Base-by-base conservation (phyloP, 139 green algal genomes). In the Cymbomonas tetramitiformis region DNA sequence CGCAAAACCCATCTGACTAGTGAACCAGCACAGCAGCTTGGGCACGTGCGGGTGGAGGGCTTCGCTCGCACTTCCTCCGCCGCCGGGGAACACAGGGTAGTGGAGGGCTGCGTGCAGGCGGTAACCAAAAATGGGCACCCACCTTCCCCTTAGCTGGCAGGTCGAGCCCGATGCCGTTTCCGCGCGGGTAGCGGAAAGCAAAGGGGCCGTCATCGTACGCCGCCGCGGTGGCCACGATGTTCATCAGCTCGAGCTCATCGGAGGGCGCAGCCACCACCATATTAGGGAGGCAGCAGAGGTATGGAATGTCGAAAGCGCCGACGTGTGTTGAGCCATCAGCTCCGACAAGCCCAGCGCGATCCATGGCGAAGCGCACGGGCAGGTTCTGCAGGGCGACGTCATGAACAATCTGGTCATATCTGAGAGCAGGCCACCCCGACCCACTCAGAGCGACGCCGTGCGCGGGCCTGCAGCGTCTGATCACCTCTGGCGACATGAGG, bases 291-390 rank as follows among this genome's bases (percentile, higher is more conserved):
- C 74, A 88, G n/a, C 78, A 86, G 83, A 96, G 91, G 83, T 85
- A 97, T 21, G 89, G 82, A 19, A 94, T 64, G 65, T 97, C 88
- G 73, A 93, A 94, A 12, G 83, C 79, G 31, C 89, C 89, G 57
- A 75, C 84, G 64, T 99, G 92, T 2, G 92, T 99, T 15, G 92
- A 75, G 38, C 92, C 92, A 58, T 99, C 92, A 4, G 91, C 92
- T 23, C 92, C 92, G 21, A 99, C 92, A 32, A 98, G 64, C 30
- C 92, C 92, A 1, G 86, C 92, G 30, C 92, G 81, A 74, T 99
- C 92, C 85, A 99, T 95, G 0, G 83, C 86, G 77, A 99, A 99
- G 19, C 92, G 84, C 28, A 98, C 90, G 70, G 92, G 92, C 66
- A 99, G 77, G 43, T 88, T 95, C 70, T 99, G 92, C 29, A 99